Conservation (phyloP, 192 early-diverging fungal species). For the Podochytrium sp. region DNA sequence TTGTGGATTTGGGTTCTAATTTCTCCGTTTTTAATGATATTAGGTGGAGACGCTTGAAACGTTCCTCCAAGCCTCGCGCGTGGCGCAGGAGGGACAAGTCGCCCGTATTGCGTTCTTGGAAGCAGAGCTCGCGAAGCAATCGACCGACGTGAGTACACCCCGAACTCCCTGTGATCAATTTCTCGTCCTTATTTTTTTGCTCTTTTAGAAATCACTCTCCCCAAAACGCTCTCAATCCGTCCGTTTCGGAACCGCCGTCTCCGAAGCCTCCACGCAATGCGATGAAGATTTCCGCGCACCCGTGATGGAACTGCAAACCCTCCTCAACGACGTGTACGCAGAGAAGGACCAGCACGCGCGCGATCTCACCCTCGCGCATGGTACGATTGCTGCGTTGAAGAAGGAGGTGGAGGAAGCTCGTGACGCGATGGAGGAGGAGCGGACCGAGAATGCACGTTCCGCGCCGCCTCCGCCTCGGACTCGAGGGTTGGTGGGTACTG, state of each 20-base stretch:
- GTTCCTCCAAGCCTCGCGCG: background rate
- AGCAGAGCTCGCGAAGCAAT: too few species aligned
- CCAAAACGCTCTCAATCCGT: background rate
- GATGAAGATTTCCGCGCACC: background rate
- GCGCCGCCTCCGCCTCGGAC: background rate
- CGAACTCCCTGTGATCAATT: too few species aligned
- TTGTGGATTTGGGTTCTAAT: too few species aligned
- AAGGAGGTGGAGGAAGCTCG: background rate
- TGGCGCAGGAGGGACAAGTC: background rate
- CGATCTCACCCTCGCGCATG: background rate
- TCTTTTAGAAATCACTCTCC: background rate
- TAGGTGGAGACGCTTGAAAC: slow-evolving; percentile 2
- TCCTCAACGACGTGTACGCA: slow-evolving; percentile 10
- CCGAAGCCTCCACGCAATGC: background rate
- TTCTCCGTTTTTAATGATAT: background rate
- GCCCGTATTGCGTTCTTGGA: background rate
- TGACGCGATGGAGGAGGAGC: background rate
- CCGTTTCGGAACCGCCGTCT: slow-evolving; percentile 3
- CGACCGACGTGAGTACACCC: too few species aligned
- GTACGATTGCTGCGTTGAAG: background rate
- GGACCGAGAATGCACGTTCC: background rate
- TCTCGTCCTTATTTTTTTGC: too few species aligned
- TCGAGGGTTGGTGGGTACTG: background rate
- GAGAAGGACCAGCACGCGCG: background rate
- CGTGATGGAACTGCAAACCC: background rate